phyloP scores from a whole-genome alignment of 169 alveolate species.

The Babesia ovis region DNA sequence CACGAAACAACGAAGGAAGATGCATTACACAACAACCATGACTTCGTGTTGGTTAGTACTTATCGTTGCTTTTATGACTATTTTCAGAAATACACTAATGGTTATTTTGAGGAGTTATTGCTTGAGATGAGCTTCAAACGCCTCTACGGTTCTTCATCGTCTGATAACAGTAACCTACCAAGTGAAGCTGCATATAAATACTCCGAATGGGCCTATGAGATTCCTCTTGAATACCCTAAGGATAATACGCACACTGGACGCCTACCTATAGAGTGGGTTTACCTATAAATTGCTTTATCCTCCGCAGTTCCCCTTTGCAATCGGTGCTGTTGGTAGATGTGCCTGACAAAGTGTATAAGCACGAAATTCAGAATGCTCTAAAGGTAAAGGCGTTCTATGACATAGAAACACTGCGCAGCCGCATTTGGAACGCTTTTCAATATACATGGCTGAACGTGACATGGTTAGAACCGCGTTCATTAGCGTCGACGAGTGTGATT shows the following conservation, averaged over 20 bases:
- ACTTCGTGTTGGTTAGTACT: conserved; percentile 34
- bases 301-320: conserved; percentile 47
- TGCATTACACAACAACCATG: conserved; percentile 21
- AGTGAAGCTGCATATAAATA: conserved; percentile 42
- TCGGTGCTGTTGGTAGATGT: conserved; percentile 67
- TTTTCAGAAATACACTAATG: conserved; percentile 50
- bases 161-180: conserved; percentile 7
- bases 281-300: background rate
- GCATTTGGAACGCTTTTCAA: conserved; percentile 26
- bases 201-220: conserved; percentile 66
- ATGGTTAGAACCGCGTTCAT: conserved; percentile 62
- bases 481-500: conserved; percentile 45
- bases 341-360: conserved; percentile 57
- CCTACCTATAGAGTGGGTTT: conserved; percentile 44
- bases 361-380: conserved; percentile 39
- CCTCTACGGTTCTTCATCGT: conserved; percentile 38
- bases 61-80: background rate
- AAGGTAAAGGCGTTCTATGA: conserved; percentile 16
- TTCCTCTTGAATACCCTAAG: conserved; percentile 62
- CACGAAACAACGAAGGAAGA: conserved; percentile 33
- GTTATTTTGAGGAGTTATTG: conserved; percentile 48
- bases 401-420: conserved; percentile 8
- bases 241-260: conserved; percentile 27
- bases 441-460: conserved; percentile 67
- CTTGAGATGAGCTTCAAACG: conserved; percentile 65